Percentiles rank a stretch among this genome's conserved stretches.
These are phyloP conservation scores for Arthrobotrys sinensis DNA, from an alignment of 2,329 filamentous ascomycete species.

Conservation along the genomic window DNA sequence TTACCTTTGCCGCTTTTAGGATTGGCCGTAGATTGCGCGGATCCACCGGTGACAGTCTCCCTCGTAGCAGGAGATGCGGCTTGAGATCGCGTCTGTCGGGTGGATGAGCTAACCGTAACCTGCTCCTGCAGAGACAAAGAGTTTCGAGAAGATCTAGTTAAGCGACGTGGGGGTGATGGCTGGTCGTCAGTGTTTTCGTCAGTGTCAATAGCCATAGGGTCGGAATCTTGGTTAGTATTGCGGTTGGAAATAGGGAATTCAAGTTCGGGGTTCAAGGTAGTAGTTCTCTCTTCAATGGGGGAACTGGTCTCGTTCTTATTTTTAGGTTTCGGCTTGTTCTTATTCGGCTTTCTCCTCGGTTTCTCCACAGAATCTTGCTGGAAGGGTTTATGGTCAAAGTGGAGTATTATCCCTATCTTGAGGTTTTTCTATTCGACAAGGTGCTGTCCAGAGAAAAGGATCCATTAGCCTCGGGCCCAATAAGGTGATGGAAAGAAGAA, in stretches of 20 bases:
- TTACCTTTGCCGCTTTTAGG: not conserved
- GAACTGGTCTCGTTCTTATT: not conserved
- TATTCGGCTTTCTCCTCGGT: not conserved
- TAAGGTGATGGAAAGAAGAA: not conserved
- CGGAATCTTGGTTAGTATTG: not conserved
- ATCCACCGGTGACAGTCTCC: too few relatives aligned
- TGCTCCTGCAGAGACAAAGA: too few relatives aligned
- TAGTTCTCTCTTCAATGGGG: too few relatives aligned
- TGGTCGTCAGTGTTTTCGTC: too few relatives aligned
- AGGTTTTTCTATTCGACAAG: slow-evolving; percentile 49
- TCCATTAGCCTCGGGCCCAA: slow-evolving; percentile 12
- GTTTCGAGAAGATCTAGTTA: too few relatives aligned
- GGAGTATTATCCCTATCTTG: slow-evolving; percentile 30
- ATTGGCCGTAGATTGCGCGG: too few relatives aligned
- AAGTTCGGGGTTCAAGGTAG: too few relatives aligned
- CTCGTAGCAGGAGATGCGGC: too few relatives aligned
- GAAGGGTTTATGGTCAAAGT: slow-evolving; percentile 8
- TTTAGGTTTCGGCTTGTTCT: not conserved
- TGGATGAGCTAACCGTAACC: too few relatives aligned
- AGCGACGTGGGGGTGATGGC: too few relatives aligned
- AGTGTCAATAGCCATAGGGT: not conserved
- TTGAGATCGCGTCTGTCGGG: too few relatives aligned
- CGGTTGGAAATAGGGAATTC: too few relatives aligned
- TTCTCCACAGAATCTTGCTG: not conserved
- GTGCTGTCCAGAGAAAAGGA: slow-evolving; percentile 27